Base-by-base conservation (phyloP, 306 rosid genomes). In the Quercus mongolica region DNA sequence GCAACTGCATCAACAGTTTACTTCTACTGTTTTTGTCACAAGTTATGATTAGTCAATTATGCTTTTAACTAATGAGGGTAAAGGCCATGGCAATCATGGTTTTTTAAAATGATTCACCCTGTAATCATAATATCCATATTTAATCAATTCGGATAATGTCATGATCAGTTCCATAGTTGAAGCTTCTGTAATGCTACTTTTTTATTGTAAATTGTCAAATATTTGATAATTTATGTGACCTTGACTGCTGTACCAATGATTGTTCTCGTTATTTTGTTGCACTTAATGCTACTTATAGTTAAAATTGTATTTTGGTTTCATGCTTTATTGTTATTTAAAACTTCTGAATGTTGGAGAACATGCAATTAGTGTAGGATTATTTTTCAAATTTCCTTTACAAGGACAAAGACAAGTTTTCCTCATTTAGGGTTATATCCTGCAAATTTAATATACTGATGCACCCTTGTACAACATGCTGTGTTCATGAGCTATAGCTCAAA, bases 401-500 rank as follows among this genome's bases (percentile, higher is more conserved):
- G 46, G 46, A 41, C 46, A 41, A 41, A 41, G 11, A 41, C 46
- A 41, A 41, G 9, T 41, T 41, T 41, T 41, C 56, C 26, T 57
- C 33, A n/a, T 19, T 23, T 76, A 13, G 51, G 74, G 67, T 64
- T 15, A 63, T 26, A 56, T 23, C 58, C 63, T 64, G 75, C 49
- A 57, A 49, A 74, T 80, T 78, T 75, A 55, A 70, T 78, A 19
- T 68, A 17, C 49, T 3, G 72, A 25, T 76, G 71, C 55, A 31
- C 72, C 33, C 46, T 70, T 79, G 62, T 51, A 64, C 26, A 1
- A 5, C 5, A 59, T 59, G 31, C 65, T 59, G 17, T 59, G 14
- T 11, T 21, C 6, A 14, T 26, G 69, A 26, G 19, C 18, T 26
- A 26, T 25, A 62, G 30, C 19, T 15, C 72, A 35, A 68, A 35